These are phyloP conservation scores for Farysia itapuensis DNA, from an alignment of 1,284 basidiomycete species.

Conservation along the genomic window DNA sequence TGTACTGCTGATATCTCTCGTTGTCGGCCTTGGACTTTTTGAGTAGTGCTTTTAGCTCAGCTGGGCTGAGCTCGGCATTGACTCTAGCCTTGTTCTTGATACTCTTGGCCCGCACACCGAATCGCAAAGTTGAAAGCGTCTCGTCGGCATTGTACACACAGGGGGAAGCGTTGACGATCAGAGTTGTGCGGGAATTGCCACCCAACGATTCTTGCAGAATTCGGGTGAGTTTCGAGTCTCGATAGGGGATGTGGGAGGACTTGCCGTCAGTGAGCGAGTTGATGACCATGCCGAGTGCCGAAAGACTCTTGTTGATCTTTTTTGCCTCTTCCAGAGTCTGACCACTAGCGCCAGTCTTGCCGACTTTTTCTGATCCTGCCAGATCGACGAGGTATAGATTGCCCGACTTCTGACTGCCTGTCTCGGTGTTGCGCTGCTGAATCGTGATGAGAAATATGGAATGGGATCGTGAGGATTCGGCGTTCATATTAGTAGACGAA, in stretches of 20 bases:
- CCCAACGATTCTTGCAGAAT: slow-evolving; percentile 99
- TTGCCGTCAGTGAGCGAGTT: slow-evolving; percentile 90
- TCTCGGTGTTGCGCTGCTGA: slow-evolving; percentile 92
- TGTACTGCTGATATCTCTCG: slow-evolving; percentile 80
- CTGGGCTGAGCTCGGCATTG: slow-evolving; percentile 94
- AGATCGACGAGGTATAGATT: slow-evolving; percentile 97
- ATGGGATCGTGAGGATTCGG: slow-evolving; percentile 97
- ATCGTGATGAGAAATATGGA: slow-evolving; percentile 99
- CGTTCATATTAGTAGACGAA: slow-evolving; percentile 99
- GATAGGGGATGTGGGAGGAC: slow-evolving; percentile 97
- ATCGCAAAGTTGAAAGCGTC: slow-evolving; percentile 93
- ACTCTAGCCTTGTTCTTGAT: slow-evolving; percentile 99
- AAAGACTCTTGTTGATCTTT: slow-evolving; percentile 99
- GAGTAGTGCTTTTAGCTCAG: slow-evolving; percentile 89
- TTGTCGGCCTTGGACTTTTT: slow-evolving; percentile 87
- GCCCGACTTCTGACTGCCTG: slow-evolving; percentile 91
- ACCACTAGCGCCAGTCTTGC: slow-evolving; percentile 97
- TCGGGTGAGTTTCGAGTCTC: slow-evolving; percentile 98
- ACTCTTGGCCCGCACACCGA: slow-evolving; percentile 91
- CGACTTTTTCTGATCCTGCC: slow-evolving; percentile 98
- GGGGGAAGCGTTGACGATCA: slow-evolving; percentile 99
- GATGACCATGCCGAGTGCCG: slow-evolving; percentile 98
- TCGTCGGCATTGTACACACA: slow-evolving; percentile 95
- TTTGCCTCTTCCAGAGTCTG: slow-evolving; percentile 99
- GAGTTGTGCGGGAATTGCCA: slow-evolving; percentile 96